Evolutionary conservation across 2,329 filamentous ascomycete species (phyloP).

Genomic region (Huntiella omanensis): DNA sequence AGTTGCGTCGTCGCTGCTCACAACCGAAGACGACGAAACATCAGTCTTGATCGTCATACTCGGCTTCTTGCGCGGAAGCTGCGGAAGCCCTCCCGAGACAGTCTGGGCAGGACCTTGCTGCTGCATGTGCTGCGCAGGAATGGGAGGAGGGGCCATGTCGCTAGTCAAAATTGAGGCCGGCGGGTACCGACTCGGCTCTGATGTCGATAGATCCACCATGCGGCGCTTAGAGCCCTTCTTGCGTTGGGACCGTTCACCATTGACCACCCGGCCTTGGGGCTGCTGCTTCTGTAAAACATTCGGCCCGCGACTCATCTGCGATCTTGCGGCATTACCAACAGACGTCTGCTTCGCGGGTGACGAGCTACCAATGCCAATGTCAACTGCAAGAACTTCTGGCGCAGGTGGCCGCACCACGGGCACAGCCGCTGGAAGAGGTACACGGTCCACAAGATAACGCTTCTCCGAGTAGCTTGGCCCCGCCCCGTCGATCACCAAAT

Average conservation of each 20-base stretch:
- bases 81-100: conserved; percentile 1
- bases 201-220: conserved; percentile 44
- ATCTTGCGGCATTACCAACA: conserved; percentile 30
- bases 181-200: conserved; percentile 19
- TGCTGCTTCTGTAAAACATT: conserved; percentile 38
- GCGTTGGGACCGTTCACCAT: conserved; percentile 37
- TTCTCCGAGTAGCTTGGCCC: conserved; percentile 73
- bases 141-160: conserved; percentile 8
- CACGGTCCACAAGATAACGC: conserved; percentile 67
- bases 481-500: conserved; percentile 72
- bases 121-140: neutral
- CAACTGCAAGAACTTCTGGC: conserved; percentile 41
- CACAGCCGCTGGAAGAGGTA: conserved; percentile 53
- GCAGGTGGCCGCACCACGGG: conserved; percentile 56
- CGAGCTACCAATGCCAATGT: conserved; percentile 24
- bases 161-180: conserved; percentile 4
- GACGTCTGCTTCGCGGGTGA: conserved; percentile 37
- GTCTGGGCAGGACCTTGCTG: neutral
- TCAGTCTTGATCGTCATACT: conserved; percentile 4
- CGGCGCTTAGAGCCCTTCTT: conserved; percentile 31
- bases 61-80: conserved; percentile 2
- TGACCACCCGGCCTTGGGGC: conserved; percentile 30
- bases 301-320: conserved; percentile 17
- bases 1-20: neutral
- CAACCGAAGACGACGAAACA: neutral